Conservation (phyloP, 345 rosid species). For the Gossypium ekmanianum region DNA sequence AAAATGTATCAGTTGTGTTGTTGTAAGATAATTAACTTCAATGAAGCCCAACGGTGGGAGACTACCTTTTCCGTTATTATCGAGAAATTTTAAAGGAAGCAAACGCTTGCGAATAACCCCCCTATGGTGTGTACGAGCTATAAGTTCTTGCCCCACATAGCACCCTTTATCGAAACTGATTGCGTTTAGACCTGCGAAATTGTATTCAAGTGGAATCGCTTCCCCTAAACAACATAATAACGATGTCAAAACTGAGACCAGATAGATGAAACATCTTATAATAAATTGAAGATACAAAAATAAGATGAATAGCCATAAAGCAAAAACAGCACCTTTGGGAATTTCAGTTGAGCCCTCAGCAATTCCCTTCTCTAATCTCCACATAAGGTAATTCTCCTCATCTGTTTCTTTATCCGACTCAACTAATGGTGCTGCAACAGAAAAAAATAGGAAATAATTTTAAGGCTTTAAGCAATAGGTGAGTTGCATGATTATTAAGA, state of each 20-base stretch:
- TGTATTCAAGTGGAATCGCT: slow-evolving; percentile 90
- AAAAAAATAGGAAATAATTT: neutral
- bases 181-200: slow-evolving; percentile 77
- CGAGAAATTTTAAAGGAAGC: slow-evolving; percentile 63
- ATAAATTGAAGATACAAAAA: neutral
- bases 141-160: slow-evolving; percentile 90
- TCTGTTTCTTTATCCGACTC: slow-evolving; percentile 74
- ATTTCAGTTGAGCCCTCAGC: slow-evolving; percentile 92
- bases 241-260: neutral
- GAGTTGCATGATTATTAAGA: neutral
- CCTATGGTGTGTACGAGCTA: slow-evolving; percentile 88
- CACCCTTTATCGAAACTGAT: slow-evolving; percentile 96
- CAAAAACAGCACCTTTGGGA: slow-evolving; percentile 55
- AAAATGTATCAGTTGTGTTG: neutral
- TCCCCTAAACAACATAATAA: slow-evolving; percentile 47
- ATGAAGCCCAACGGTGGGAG: neutral
- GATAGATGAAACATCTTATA: neutral
- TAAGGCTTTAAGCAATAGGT: slow-evolving; percentile 3
- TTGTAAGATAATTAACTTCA: neutral
- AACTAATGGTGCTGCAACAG: slow-evolving; percentile 71
- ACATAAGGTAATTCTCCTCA: slow-evolving; percentile 57
- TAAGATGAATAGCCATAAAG: neutral
- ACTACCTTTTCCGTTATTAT: slow-evolving; percentile 54
- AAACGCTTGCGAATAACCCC: slow-evolving; percentile 84
- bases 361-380: slow-evolving; percentile 83